Evolutionary conservation across 331 rosid species (phyloP).

Genomic region (Acacia pycnantha): DNA sequence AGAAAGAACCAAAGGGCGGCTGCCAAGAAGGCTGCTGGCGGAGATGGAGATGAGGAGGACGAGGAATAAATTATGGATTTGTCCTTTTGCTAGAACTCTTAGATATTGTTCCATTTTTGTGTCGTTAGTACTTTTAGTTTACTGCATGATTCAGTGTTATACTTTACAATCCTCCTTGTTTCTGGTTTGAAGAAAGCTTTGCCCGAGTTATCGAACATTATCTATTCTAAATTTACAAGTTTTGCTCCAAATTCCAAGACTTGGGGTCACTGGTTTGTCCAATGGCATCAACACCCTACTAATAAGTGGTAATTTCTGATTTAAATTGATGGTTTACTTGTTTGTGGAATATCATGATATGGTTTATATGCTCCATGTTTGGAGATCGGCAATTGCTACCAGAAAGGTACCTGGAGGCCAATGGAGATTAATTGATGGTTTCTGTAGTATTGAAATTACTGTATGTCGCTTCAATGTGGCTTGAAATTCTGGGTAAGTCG

Average conservation of each 20-base stretch:
- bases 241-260: background rate
- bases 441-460: background rate
- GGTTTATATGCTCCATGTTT: background rate
- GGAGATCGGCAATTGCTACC: background rate
- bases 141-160: background rate
- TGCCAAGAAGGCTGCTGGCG: background rate
- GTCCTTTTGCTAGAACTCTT: background rate
- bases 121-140: background rate
- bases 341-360: background rate
- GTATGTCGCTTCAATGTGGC: background rate
- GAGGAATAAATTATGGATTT: background rate
- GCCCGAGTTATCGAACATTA: background rate
- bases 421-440: background rate
- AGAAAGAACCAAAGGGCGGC: background rate
- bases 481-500: background rate
- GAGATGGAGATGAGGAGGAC: background rate
- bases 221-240: background rate
- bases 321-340: background rate
- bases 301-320: background rate
- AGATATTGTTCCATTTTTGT: background rate
- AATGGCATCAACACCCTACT: background rate
- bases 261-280: background rate
- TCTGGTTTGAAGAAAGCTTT: background rate
- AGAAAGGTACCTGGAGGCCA: background rate
- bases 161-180: background rate